Base-by-base conservation (phyloP, 768 basidiomycete species). In the Pleurotus sapidus region DNA sequence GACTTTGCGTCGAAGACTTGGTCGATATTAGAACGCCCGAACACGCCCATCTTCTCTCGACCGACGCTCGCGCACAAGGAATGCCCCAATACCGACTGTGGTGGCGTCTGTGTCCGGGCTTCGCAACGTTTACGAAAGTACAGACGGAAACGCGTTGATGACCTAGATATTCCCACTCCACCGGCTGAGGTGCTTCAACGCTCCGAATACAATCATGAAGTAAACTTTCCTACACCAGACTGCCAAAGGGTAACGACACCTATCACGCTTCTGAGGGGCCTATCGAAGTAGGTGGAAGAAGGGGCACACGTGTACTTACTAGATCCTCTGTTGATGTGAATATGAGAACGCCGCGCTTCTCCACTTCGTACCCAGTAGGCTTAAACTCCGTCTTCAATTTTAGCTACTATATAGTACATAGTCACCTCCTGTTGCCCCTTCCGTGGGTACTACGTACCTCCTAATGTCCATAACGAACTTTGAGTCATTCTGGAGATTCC, bases 11-110 rank as follows among this genome's bases (percentile, higher is more conserved):
- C 58, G 2, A 37, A 45, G 8, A 50, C 61, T 2, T 67, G 66
- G 66, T 64, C 64, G 17, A 57, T 59, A 14, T 40, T 65, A 6
- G 66, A 67, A 23, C 47, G 56, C 8, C 66, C 64, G 38, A 56
- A 46, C 15, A 63, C 66, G 2, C 62, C 66, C 12, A 49, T 58
- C 23, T 60, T 57, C 20, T 45, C 47, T 17, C 25, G 12, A 11
- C 27, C 25, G 12, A 46, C 40, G 7, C n/a, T 15, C 20, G 46
- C 5, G 15, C 43, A 25, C 45, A 17, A 18, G 17, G 42, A 18
- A 20, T 53, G 30, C 46, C 40, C 7, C 25, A 49, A 43, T 30
- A 11, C 9, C 30, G 30, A 34, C 30, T 57, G 60, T 25, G 43
- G 57, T n/a, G 51, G 15, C 39, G n/a, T 42, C 20, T 18, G 39